Base-by-base conservation (phyloP, 2,329 filamentous ascomycete genomes). In the Arachnopeziza araneosa region DNA sequence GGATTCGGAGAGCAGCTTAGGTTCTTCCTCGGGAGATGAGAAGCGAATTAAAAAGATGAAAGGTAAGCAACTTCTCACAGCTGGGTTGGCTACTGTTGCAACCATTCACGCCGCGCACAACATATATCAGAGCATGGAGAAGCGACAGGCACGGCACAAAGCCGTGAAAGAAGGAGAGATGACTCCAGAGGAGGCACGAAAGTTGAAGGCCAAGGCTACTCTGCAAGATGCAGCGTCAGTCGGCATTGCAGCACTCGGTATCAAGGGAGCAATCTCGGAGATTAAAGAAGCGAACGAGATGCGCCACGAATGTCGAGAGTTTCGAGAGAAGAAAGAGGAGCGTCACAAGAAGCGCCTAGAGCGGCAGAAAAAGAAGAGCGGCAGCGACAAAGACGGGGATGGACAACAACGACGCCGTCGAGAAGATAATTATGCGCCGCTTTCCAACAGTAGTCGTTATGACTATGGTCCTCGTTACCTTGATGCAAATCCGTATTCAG, bases 91-190 rank as follows among this genome's bases (percentile, higher is more conserved):
- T 57, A 85, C 84, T 60, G 81, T 89, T 61, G 86, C 86, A 48
- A 88, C 86, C 26, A 87, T 89, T 63, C 85, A 89, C 74, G 86
- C 86, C 24, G 86, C 83, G 17, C 85, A 89, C 71, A 81, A 79
- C 63, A 78, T 89, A 58, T 85, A 87, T 73, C 78, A 80, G 64
- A 83, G 81, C 68, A 80, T 87, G 76, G 83, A 86, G 66, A 84
- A 85, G 62, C 81, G 84, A 59, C 81, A 88, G 64, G 80, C 84
- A 66, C 78, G 85, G 54, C 78, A 79, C 69, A 79, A 81, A 67
- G 75, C 83, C 57, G 78, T 89, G n/a, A 75, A 78, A 30, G 82
- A 87, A 64, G 86, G 85, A 53, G 80, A 86, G 67, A 87, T 89
- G 74, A 77, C 80, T 3, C 75, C 79, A 1, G 81, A 87, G 67